Evolutionary conservation across 2,329 filamentous ascomycete species (phyloP).

Genomic region (Colletotrichum camelliae): DNA sequence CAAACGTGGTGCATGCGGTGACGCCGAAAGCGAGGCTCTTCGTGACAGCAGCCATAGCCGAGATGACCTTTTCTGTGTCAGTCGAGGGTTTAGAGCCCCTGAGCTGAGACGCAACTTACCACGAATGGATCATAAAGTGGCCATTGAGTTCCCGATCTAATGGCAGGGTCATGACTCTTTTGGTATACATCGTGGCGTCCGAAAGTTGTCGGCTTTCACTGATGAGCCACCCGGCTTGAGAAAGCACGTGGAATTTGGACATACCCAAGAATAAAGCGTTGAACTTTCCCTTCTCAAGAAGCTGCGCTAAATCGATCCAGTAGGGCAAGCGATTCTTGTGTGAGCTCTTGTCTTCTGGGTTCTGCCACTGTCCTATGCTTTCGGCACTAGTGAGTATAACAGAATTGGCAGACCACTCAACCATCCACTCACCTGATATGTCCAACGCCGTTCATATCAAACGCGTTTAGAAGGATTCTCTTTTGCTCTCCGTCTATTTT

Average conservation of each 20-base stretch:
- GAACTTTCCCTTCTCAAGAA: conserved; percentile 17
- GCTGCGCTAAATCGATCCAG: conserved; percentile 20
- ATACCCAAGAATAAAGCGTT: conserved; percentile 10
- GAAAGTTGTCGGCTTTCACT: conserved; percentile 6
- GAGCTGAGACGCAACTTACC: background rate
- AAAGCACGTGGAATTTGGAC: background rate
- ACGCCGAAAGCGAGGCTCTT: background rate
- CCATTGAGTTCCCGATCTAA: background rate
- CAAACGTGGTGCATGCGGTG: background rate
- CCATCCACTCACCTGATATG: background rate
- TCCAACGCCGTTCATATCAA: background rate
- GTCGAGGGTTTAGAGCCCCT: background rate
- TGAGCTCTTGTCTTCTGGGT: background rate
- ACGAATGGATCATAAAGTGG: background rate
- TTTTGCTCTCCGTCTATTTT: background rate
- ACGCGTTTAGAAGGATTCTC: background rate
- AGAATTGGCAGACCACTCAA: background rate
- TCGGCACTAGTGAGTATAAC: background rate
- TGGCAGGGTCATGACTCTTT: background rate
- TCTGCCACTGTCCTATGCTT: background rate
- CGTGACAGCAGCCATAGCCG: conserved; percentile 54
- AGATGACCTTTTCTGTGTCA: conserved; percentile 34
- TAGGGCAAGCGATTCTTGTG: background rate
- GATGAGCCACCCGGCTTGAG: background rate
- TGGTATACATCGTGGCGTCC: conserved; percentile 55